These are phyloP conservation scores for Fagus crenata DNA, from an alignment of 306 rosid genomes.

Conservation along the genomic window DNA sequence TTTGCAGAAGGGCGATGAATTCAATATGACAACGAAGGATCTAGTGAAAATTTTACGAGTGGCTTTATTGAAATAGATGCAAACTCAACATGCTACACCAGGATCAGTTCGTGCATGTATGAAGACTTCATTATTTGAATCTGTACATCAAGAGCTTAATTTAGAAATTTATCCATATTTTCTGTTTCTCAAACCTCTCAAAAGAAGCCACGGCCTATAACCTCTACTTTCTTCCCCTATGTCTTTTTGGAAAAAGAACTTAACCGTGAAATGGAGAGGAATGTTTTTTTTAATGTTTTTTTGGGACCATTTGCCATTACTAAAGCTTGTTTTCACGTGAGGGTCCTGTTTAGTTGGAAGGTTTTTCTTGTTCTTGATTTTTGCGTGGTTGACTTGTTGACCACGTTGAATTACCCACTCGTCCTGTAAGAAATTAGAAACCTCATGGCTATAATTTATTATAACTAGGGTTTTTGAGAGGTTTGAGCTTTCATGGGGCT, in stretches of 20 bases:
- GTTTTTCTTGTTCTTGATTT: conserved; percentile 16
- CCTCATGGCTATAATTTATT: background rate
- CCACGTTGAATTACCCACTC: conserved; percentile 26
- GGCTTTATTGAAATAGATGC: conserved; percentile 41
- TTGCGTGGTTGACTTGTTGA: conserved; percentile 30
- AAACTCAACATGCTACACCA: conserved; percentile 2
- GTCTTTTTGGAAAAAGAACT: no score
- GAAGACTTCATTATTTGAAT: background rate
- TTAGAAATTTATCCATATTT: background rate
- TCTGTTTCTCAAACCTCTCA: conserved; percentile 16
- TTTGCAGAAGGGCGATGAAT: conserved; percentile 58
- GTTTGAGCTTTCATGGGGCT: conserved; percentile 3
- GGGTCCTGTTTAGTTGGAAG: conserved; percentile 10
- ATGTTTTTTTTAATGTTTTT: background rate
- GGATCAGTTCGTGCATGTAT: background rate
- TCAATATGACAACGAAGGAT: conserved; percentile 43
- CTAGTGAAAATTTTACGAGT: conserved; percentile 39
- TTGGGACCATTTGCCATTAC: conserved; percentile 4
- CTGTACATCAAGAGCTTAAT: conserved; percentile 7
- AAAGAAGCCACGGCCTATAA: background rate
- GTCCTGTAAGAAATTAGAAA: background rate
- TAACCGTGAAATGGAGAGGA: no score
- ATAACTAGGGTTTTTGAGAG: background rate
- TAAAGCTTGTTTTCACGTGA: conserved; percentile 16
- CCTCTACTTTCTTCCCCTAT: background rate